A percentile compares a stretch with the other conserved stretches of the same genome.
Conservation (phyloP, 2,329 filamentous ascomycete species). For the Diplodia sapinea region DNA sequence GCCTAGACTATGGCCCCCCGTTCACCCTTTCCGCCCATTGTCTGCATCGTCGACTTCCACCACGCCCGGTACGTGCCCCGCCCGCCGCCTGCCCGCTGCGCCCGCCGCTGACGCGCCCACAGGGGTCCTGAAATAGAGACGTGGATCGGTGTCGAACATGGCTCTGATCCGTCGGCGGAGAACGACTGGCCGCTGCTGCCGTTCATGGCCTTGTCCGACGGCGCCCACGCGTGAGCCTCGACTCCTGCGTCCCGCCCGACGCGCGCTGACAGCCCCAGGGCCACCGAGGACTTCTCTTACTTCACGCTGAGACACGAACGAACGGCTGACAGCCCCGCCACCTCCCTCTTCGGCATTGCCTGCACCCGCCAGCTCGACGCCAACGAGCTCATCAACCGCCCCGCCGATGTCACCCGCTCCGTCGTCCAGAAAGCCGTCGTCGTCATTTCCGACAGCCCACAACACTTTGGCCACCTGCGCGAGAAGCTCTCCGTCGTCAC, state of each 20-base stretch:
- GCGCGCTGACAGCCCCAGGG: constrained; percentile 55
- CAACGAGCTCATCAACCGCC: constrained; percentile 74
- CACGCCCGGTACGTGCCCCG: constrained; percentile 52
- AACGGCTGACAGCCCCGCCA: constrained; percentile 60
- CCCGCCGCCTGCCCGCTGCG: background rate
- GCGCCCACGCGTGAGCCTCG: constrained; percentile 80
- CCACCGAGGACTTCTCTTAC: constrained; percentile 96
- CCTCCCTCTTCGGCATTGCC: constrained; percentile 92
- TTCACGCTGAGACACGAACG: constrained; percentile 78
- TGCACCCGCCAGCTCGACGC: constrained; percentile 92
- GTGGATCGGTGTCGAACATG: constrained; percentile 82
- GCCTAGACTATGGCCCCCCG: constrained; percentile 28
- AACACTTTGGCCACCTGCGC: constrained; percentile 86
- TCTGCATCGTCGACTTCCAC: constrained; percentile 61
- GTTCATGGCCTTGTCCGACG: constrained; percentile 96
- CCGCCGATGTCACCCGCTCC: constrained; percentile 90
- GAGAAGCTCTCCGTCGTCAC: constrained; percentile 91
- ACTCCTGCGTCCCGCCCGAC: background rate
- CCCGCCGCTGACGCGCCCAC: constrained; percentile 25
- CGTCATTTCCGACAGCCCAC: constrained; percentile 88
- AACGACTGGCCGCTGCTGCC: constrained; percentile 92
- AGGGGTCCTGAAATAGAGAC: constrained; percentile 90
- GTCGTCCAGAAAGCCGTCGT: constrained; percentile 98
- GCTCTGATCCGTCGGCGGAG: constrained; percentile 75
- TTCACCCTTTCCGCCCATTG: constrained; percentile 51